Base-by-base conservation (phyloP, 2,329 filamentous ascomycete genomes). In the Aspergillus fumigatiaffinis region DNA sequence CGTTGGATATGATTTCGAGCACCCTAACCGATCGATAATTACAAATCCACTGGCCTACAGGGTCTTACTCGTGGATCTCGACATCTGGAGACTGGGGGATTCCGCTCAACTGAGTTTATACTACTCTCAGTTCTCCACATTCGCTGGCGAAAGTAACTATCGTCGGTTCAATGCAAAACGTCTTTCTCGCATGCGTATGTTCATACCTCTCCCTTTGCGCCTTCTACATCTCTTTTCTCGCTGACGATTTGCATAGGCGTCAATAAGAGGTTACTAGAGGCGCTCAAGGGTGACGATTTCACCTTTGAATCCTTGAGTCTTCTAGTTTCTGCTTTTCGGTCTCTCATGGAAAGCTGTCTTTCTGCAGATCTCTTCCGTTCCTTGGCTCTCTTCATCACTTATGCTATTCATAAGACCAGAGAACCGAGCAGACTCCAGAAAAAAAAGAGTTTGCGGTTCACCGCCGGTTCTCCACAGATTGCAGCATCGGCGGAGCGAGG, bases 41-140 rank as follows among this genome's bases (percentile, higher is more conserved):
- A 90, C 96, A 64, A 99, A 99, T 66, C 93, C 94, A 0, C 82
- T 99, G 60, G 94, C 93, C 3, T 99, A 97, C 74, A 87, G 94
- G 49, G 88, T 96, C 35, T 80, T 99, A 20, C 81, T 99, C 28
- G 90, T 97, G 54, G 94, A 99, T 73, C 85, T 95, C 63, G 93
- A 97, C 67, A 89, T 93, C 21, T 99, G 94, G 94, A 85, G 93
- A 62, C 87, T 86, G 73, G 90, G 89, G 23, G 87, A 90, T 35
- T 71, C 85, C 4, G 82, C 87, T 20, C 90, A 92, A 0, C 91
- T 97, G 68, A 87, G 89, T 66, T 80, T 97, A 25, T 99, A 97
- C 74, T 97, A 97, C 75, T 87, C 87, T 59, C 94, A 99, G 70
- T 97, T 97, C 68, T 81, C 88, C 60, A 88, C 87, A 0, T 97